These are phyloP conservation scores for Priceomyces carsonii DNA, from an alignment of 805 yeast genomes.

Conservation along the genomic window DNA sequence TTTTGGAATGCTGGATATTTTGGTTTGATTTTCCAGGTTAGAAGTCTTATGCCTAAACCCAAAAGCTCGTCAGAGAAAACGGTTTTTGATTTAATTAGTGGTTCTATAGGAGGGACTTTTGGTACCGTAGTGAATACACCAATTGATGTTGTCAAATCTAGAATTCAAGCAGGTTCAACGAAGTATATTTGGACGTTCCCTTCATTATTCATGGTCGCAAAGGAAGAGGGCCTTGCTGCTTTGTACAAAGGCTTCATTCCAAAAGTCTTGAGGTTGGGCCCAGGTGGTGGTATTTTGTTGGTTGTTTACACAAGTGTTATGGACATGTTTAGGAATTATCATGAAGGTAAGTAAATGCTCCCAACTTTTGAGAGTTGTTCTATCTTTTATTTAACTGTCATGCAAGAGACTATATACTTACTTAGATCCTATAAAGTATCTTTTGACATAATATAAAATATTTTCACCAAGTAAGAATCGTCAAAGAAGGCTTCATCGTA, in stretches of 20 bases:
- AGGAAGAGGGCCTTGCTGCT: slow-evolving; percentile 91
- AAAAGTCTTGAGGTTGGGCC: slow-evolving; percentile 94
- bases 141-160: slow-evolving; percentile 94
- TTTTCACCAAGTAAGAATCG: neutral
- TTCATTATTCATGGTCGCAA: slow-evolving; percentile 67
- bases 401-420: neutral
- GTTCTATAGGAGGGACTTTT: slow-evolving; percentile 94
- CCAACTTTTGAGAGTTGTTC: too few species aligned
- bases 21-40: slow-evolving; percentile 88
- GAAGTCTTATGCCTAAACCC: slow-evolving; percentile 77
- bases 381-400: too few species aligned
- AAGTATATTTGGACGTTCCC: slow-evolving; percentile 94
- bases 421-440: neutral
- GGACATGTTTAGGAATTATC: slow-evolving; percentile 83
- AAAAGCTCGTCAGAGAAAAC: slow-evolving; percentile 72
- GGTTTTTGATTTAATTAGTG: slow-evolving; percentile 83
- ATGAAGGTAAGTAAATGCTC: slow-evolving; percentile 15
- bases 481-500: neutral
- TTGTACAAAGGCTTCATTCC: slow-evolving; percentile 96
- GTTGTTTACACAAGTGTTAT: slow-evolving; percentile 95
- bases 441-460: neutral
- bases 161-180: slow-evolving; percentile 89
- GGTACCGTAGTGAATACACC: slow-evolving; percentile 97
- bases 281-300: slow-evolving; percentile 97
- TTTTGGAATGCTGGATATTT: slow-evolving; percentile 98